Percentiles rank a stretch among this genome's conserved stretches.
These are phyloP conservation scores for Schoenoplectus tabernaemontani DNA, from an alignment of 202 grass and related monocot species.

Conservation along the genomic window DNA sequence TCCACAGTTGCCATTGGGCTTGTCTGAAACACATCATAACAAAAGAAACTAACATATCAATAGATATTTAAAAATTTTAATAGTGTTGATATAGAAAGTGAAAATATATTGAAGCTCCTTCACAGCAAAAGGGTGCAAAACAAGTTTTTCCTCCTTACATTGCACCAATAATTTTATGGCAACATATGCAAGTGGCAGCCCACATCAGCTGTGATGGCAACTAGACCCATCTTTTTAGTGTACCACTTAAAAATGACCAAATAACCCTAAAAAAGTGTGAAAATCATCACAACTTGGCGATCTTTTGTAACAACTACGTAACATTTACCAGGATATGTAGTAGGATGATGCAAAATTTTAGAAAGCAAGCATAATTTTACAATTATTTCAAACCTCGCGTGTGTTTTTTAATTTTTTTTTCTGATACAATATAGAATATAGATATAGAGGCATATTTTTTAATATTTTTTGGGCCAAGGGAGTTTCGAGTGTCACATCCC, in stretches of 20 bases:
- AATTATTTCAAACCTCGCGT: too few relatives aligned
- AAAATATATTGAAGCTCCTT: not conserved
- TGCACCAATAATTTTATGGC: too few relatives aligned
- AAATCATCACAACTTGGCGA: not conserved
- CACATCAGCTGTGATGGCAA: not conserved
- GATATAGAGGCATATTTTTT: not conserved
- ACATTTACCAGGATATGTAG: too few relatives aligned
- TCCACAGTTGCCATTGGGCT: slow-evolving; percentile 66
- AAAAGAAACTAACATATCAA: not conserved
- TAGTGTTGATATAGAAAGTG: too few relatives aligned
- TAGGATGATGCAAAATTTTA: too few relatives aligned
- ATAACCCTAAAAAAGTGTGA: not conserved
- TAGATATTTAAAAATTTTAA: not conserved
- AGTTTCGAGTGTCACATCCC: not conserved
- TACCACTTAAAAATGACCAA: not conserved
- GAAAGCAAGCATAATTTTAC: too few relatives aligned
- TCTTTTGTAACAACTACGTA: not conserved
- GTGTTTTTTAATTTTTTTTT: too few relatives aligned
- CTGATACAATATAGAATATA: too few relatives aligned
- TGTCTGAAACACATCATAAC: slow-evolving; percentile 33
- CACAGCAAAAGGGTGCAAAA: not conserved
- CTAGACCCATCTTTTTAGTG: not conserved
- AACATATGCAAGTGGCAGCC: not conserved
- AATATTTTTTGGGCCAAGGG: not conserved
- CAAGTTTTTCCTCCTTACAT: not conserved